Evolutionary conservation across 139 green algal genomes (phyloP).

Genomic region (Bryopsis sp.): DNA sequence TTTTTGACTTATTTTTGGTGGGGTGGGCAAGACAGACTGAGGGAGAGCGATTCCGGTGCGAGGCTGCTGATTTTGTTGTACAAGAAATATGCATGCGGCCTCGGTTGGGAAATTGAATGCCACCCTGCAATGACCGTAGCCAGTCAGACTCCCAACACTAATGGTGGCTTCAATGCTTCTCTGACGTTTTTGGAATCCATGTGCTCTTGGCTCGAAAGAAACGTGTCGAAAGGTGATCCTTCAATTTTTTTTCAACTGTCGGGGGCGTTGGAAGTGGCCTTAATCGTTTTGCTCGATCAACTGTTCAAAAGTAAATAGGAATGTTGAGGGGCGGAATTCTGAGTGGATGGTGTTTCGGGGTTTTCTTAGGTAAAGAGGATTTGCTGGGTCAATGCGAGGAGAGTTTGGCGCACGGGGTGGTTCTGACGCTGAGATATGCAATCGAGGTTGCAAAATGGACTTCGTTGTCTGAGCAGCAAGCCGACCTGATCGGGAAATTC

Average conservation of each 20-base stretch:
- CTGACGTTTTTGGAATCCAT: background rate
- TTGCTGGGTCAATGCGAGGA: background rate
- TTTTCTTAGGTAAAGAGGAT: slow-evolving; percentile 8
- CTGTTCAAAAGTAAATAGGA: background rate
- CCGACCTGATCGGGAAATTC: background rate
- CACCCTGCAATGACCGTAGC: background rate
- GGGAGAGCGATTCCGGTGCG: slow-evolving; percentile 6
- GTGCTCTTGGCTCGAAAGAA: background rate
- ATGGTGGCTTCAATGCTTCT: background rate
- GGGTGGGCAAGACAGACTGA: no score
- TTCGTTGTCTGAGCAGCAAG: background rate
- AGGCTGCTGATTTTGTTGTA: background rate
- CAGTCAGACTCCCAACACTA: background rate
- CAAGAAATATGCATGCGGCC: background rate
- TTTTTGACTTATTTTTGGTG: background rate
- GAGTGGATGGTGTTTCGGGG: background rate
- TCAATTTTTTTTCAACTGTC: background rate
- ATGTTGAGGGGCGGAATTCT: background rate
- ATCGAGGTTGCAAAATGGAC: slow-evolving; percentile 4
- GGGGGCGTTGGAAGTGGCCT: no score
- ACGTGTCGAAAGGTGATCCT: background rate
- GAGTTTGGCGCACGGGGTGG: slow-evolving; percentile 7
- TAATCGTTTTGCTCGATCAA: background rate
- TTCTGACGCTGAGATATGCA: background rate
- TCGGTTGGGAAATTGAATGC: background rate